Base-by-base conservation (phyloP, 139 green algal species). In the Dunaliella primolecta region DNA sequence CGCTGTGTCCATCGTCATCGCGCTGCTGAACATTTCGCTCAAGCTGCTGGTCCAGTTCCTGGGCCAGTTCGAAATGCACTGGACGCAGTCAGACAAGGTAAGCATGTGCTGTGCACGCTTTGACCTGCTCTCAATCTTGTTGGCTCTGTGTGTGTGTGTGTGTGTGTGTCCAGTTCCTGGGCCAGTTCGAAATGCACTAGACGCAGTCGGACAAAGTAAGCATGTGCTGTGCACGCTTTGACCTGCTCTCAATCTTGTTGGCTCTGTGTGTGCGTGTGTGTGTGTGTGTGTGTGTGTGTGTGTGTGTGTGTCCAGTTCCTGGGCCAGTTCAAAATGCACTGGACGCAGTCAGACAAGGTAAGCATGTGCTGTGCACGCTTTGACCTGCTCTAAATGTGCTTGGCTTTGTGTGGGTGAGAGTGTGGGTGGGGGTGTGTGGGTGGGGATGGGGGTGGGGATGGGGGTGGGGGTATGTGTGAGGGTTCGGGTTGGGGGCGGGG, bases 121-220 rank as follows among this genome's bases (percentile, higher is more conserved):
- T 21, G 25, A 81, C 75, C 30, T 21, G 23, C 57, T 75, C 23
- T n/a, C 24, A n/a, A 75, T 21, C 21, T 75, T 24, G 23, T 24
- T 75, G 57, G 57, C 23, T 75, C 24, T 75, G 24, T 75, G 21
- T 75, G 24, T n/a, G n/a, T n/a, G n/a, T n/a, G n/a, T n/a, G n/a
- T n/a, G n/a, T n/a, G n/a, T n/a, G n/a, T n/a, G 72, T 93, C 70
- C 78, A 87, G 83, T 24, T 80, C 55, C 84, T 93, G 55, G 79
- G 91, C 30, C 23, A 11, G 27, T 78, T 89, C 76, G 90, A 90
- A 33, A 81, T 84, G 36, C 90, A 93, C 84, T 89, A 82, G 87
- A 91, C 87, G 2, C 84, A 88, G 38, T 86, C 75, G 0, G 81
- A 85, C 30, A 29, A 76, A 64, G 35, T 56, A 72, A 75, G 31